Percentiles rank a stretch among this genome's conserved stretches.
These are phyloP conservation scores for Helicocarpus griseus DNA, from an alignment of 2,329 filamentous ascomycete species.

Conservation along the genomic window DNA sequence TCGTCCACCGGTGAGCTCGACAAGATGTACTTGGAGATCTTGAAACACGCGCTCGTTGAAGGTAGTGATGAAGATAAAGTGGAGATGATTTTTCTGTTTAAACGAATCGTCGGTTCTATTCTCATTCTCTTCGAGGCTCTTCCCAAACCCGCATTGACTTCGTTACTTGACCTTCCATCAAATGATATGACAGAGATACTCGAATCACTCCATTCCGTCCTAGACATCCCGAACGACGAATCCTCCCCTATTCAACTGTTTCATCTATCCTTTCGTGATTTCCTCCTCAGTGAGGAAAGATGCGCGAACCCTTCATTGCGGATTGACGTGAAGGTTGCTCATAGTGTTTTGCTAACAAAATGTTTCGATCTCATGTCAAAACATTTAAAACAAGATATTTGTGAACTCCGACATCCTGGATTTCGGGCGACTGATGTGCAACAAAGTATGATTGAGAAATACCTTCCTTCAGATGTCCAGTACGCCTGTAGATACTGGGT, in stretches of 20 bases:
- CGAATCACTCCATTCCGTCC: conserved; percentile 16
- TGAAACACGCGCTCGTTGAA: conserved; percentile 3
- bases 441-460: background rate
- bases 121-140: conserved; percentile 14
- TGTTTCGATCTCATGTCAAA: conserved; percentile 12
- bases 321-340: conserved; percentile 10
- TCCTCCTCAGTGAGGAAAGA: conserved; percentile 13
- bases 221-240: conserved; percentile 13
- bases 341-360: conserved; percentile 7
- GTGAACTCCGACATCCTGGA: conserved; percentile 11
- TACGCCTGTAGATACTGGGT: conserved; percentile 2
- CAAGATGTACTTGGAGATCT: conserved; percentile 6
- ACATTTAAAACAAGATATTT: conserved; percentile 13
- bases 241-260: conserved; percentile 15
- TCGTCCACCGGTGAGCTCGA: conserved; percentile 5
- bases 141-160: conserved; percentile 9
- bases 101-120: conserved; percentile 13
- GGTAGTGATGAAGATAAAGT: background rate
- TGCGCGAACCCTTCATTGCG: conserved; percentile 8
- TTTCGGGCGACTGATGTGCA: background rate
- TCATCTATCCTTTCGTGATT: conserved; percentile 21
- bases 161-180: conserved; percentile 11
- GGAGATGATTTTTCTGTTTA: conserved; percentile 11
- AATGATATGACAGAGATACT: conserved; percentile 11
- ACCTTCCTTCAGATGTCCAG: background rate